Base-by-base conservation (phyloP, 768 basidiomycete species). In the Trametes cinnabarina region DNA sequence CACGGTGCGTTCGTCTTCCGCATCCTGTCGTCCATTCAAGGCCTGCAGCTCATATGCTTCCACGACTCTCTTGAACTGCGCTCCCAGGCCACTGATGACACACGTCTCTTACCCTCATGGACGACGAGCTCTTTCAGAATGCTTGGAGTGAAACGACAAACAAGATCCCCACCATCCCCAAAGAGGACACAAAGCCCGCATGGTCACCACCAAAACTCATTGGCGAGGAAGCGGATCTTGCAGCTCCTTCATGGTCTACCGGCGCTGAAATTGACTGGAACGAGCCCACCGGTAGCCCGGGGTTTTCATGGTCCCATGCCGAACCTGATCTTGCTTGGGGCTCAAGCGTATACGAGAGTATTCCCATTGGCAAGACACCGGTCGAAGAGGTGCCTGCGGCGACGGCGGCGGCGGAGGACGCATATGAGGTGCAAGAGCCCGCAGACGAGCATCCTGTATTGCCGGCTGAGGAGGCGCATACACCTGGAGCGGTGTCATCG, bases 111-210 rank as follows among this genome's bases (percentile, higher is more conserved):
- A 59, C 46, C 47, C 51, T 17, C 57, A 90, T 90, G 87, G 87
- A 90, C 63, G 84, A 91, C 72, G 84, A 91, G 71, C 84, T 87
- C 47, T 92, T 88, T 84, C 82, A 82, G 40, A 86, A 86, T 70
- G 81, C 84, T 54, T 88, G 85, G 86, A 79, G 77, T 54, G 82
- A 84, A 60, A 68, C 82, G 46, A 62, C 74, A 20, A 75, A 77
- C 55, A 58, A 46, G 39, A 47, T 55, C 17, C 47, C 55, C 7
- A 30, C 56, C 23, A n/a, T 50, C 34, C 41, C 50, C 19, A 52
- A 28, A 20, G 43, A 40, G n/a, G 22, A 43, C 8, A n/a, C 57
- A n/a, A 20, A 52, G 7, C 54, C 63, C 28, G 51, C 63, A 8
- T 61, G 61, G 60, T 42, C 62, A 19, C 47, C 66, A 35, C 60